Base-by-base conservation (phyloP, 163 green algal species). In the Scenedesmus sp. region DNA sequence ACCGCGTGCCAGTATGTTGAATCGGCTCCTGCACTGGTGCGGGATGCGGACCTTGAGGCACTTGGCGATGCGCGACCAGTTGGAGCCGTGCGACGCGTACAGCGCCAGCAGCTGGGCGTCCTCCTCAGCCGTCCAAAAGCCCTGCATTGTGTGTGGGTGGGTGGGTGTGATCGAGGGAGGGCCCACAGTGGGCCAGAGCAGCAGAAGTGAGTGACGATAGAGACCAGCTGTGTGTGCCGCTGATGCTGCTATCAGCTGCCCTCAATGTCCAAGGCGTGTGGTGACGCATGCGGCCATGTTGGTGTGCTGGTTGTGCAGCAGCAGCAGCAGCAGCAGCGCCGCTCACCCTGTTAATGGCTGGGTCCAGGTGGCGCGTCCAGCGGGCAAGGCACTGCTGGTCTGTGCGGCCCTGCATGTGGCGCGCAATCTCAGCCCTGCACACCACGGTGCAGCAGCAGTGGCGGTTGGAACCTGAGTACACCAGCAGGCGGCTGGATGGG, bases 381-480 rank as follows among this genome's bases (percentile, higher is more conserved):
- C 97, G 94, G 62, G 97, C 97, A 96, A 98, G 97, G 94, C 97
- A 98, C 94, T 98, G 97, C 94, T 98, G 97, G 91, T 98, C 96
- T n/a, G 96, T 97, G 55, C 95, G 92, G 2, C 95, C 94, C 6
- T 92, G 91, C 90, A 95, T 89, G 83, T 94, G 90, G 13, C 96
- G 94, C 3, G 96, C 95, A 34, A 99, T 98, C 52, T 96, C 94
- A 5, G 97, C 97, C 97, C 97, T 79, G 23, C 70, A 79, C 34
- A 46, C 34, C 34, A 46, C 59, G 23, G 70, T 9, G 52, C 70
- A 79, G 23, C 10, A 20, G 18, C 9, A 73, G 64, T 4, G 12
- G 64, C 64, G 9, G 12, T 23, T 70, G 62, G 9, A 12, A 70
- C 62, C 34, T 46, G 34, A 46, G 34, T 46, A 70, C 62, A 70